Base-by-base conservation (phyloP, 495 filamentous ascomycete genomes). In the Aspergillus asperescens region DNA sequence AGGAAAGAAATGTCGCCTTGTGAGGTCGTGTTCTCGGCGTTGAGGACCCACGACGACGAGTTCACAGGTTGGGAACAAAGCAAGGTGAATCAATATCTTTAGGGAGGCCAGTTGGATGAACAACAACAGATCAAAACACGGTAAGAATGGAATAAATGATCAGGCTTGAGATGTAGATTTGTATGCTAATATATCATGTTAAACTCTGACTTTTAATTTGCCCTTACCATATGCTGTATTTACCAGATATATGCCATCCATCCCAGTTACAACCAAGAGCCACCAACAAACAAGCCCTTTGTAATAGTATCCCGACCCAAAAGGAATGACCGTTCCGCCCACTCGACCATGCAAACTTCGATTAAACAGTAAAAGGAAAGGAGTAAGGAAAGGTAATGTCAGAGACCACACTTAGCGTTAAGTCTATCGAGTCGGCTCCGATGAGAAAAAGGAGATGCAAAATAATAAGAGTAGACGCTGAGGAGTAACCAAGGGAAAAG, bases 161-260 rank as follows among this genome's bases (percentile, higher is more conserved):
- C n/a, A n/a, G n/a, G n/a, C n/a, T n/a, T n/a, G n/a, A n/a, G 12
- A 20, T 18, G 35, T 16, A 37, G 15, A 6, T 5, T 8, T 35
- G 29, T 48, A 23, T 48, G 44, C 44, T 37, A 49, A 27, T 51
- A n/a, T n/a, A n/a, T n/a, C n/a, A n/a, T n/a, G n/a, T n/a, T n/a
- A n/a, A 23, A 54, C 47, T 32, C 25, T 25, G 40, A 54, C 51
- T 54, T 54, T 54, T 54, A 23, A 28, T 35, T 44, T 54, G 42
- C 32, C 42, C 32, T 16, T 28, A 31, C 28, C 47, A 47, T 47
- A 40, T 54, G 51, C 51, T 40, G 42, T 32, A 46, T 39, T 37
- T 55, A 32, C 45, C 37, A n/a, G n/a, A 42, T 13, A 50, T 55
- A 47, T 47, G 44, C 43, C 28, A 34, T 32, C 40, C 50, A 8